Conservation (phyloP, 1,284 basidiomycete genomes). For the Anthracocystis setariae region DNA sequence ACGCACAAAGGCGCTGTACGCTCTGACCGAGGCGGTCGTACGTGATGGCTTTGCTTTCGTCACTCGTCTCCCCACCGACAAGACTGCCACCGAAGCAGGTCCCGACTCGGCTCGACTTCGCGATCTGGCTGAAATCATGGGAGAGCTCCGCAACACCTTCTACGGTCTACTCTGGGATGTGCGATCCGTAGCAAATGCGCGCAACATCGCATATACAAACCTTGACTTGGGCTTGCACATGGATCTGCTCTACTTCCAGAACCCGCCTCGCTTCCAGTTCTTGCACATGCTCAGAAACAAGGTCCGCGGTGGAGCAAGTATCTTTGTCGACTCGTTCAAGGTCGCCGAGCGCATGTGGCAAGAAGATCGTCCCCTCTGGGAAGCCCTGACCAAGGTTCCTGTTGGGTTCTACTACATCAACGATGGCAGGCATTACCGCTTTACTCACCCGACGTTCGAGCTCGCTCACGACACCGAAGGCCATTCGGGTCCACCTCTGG, state of each 20-base stretch:
- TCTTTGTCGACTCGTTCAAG: conserved; percentile 85
- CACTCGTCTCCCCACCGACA: conserved; percentile 73
- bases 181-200: conserved; percentile 75
- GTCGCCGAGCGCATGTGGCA: conserved; percentile 75
- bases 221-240: conserved; percentile 88
- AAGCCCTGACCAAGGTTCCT: conserved; percentile 74
- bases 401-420: conserved; percentile 93
- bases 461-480: conserved; percentile 68
- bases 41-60: conserved; percentile 72
- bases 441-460: conserved; percentile 83
- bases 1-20: conserved; percentile 56
- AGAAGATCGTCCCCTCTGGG: conserved; percentile 73
- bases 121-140: conserved; percentile 69
- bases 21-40: conserved; percentile 67
- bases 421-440: conserved; percentile 84
- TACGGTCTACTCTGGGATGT: conserved; percentile 93
- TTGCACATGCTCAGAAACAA: conserved; percentile 80
- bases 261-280: conserved; percentile 88
- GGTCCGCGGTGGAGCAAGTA: conserved; percentile 83
- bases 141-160: conserved; percentile 85
- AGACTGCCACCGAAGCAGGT: conserved; percentile 52
- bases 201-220: conserved; percentile 95
- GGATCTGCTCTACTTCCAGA: conserved; percentile 72
- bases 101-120: conserved; percentile 39
- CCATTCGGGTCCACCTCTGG: conserved; percentile 37